Evolutionary conservation across 495 filamentous ascomycete genomes (phyloP).

Genomic region (Neurospora pannonica): DNA sequence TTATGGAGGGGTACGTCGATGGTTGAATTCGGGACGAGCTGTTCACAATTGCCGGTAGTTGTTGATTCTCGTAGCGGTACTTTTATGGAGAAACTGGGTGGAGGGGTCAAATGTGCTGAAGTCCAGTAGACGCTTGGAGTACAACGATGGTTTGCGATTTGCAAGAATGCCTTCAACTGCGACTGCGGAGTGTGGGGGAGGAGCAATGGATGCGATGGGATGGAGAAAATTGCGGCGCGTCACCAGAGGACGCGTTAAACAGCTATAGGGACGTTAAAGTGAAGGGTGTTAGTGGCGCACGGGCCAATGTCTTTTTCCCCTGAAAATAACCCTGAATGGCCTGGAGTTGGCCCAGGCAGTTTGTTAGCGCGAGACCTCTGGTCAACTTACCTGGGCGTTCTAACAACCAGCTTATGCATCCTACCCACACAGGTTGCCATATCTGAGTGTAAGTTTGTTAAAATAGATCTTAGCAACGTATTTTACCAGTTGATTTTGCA

Average conservation of each 20-base stretch:
- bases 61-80: background rate
- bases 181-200: background rate
- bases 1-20: background rate
- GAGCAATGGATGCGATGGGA: background rate
- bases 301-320: background rate
- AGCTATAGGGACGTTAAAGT: background rate
- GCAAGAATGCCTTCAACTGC: background rate
- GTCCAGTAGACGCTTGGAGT: background rate
- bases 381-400: background rate
- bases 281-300: background rate
- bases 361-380: background rate
- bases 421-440: background rate
- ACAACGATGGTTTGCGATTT: background rate
- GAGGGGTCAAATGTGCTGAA: background rate
- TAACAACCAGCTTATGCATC: background rate
- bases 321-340: background rate
- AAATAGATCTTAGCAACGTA: background rate
- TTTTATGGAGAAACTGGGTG: background rate
- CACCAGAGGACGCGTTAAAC: background rate
- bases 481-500: background rate
- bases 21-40: background rate
- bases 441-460: background rate
- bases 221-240: conserved; percentile 20
- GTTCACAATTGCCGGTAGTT: background rate
- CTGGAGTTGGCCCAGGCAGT: background rate